Evolutionary conservation across 1,284 basidiomycete genomes (phyloP), one percentile per base, ranked within the genome.

Genomic region (Xerocomus amazonicus): DNA sequence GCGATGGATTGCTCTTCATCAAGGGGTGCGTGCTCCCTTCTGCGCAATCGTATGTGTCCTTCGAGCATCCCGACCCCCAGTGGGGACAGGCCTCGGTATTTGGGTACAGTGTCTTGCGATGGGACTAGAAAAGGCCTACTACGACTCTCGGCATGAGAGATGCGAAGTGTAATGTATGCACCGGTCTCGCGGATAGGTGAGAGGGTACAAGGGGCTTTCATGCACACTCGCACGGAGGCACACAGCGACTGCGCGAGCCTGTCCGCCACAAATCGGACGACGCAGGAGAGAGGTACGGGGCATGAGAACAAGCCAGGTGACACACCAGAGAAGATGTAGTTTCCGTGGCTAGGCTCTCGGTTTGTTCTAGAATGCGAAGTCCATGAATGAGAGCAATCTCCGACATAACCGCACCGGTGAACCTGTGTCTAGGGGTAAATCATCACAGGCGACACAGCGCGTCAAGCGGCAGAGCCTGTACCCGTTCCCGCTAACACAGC

Each of bases 301-400:
- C 17, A 44, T 12, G 10, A 12, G 34, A 8, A 34, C 17, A n/a
- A 26, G 17, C 71, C 16, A 12, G 4, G 14, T 1, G 54, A 67
- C 73, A 12, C 43, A 79, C 81, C 79, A 50, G 83, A 81, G 73
- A 85, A 86, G 62, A 86, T 83, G 63, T 84, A 88, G 69, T 95
- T 94, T 33, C 87, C 93, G 71, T 97, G 95, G 33, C 91, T 91
- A 6, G 94, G 87, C 61, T 90, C 87, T 58, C 87, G 73, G 32
- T 63, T 78, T 54, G 73, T 73, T 43, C 86, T 82, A 31, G 19
- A 23, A 23, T 4, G 19, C 19, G 19, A 23, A 23, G 19, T 23
- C 19, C 3, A 23, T 23, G 19, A 23, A 4, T 23, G 19, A 23
- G 19, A 2, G 19, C 3, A 23, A 4, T 23, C 19, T 23, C 19